Evolutionary conservation across 2,329 filamentous ascomycete genomes (phyloP).

Genomic region (Volutella citrinella): DNA sequence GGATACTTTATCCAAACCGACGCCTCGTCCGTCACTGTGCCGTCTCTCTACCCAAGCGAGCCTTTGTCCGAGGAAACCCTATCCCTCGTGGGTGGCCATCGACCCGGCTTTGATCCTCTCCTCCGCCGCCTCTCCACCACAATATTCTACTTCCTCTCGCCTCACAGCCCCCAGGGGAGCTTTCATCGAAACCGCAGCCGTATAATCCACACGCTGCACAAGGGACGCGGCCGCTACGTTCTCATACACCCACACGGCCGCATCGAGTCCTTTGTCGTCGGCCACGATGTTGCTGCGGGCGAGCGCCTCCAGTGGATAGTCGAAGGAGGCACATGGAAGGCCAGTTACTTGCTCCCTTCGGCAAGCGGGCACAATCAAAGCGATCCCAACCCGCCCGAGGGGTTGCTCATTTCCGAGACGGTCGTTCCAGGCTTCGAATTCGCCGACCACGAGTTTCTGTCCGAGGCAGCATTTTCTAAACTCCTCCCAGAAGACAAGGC

Average conservation of each 20-base stretch:
- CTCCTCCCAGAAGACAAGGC: constrained; percentile 50
- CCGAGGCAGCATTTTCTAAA: constrained; percentile 44
- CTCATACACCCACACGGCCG: constrained; percentile 56
- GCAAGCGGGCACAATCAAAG: too few relatives aligned
- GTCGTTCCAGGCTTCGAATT: constrained; percentile 68
- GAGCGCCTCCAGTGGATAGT: constrained; percentile 68
- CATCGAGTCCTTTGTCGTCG: constrained; percentile 65
- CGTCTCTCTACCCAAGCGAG: constrained; percentile 41
- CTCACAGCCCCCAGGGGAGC: constrained; percentile 49
- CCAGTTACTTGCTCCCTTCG: constrained; percentile 54
- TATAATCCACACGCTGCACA: constrained; percentile 64
- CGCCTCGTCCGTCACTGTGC: constrained; percentile 46
- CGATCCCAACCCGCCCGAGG: constrained; percentile 28
- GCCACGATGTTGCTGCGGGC: constrained; percentile 51
- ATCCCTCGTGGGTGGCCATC: constrained; percentile 28
- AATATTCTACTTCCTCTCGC: constrained; percentile 65
- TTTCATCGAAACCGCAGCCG: constrained; percentile 63
- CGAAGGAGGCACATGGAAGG: constrained; percentile 65
- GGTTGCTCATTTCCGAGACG: constrained; percentile 64
- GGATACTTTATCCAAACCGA: constrained; percentile 65
- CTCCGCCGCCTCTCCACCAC: constrained; percentile 55
- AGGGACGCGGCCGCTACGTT: constrained; percentile 61
- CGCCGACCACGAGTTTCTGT: constrained; percentile 65
- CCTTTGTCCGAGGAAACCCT: constrained; percentile 35
- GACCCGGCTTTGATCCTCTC: constrained; percentile 33